These are phyloP conservation scores for Cadophora luteo-olivacea DNA, from an alignment of 2,329 filamentous ascomycete species.

Conservation along the genomic window DNA sequence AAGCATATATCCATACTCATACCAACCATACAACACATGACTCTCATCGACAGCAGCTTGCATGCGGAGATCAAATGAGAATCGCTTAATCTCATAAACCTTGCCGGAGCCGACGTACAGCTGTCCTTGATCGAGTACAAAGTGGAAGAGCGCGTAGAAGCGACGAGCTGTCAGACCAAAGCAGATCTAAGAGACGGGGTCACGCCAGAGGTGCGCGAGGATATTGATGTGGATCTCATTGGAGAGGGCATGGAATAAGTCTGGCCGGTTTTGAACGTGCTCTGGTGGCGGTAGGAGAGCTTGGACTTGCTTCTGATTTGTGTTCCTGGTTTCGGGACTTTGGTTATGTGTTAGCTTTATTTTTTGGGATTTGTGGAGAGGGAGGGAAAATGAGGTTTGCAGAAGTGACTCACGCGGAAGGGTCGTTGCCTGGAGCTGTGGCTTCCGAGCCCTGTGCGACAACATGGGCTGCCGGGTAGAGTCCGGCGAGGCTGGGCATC, in stretches of 20 bases:
- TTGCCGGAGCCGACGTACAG: not conserved
- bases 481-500: conserved; percentile 13
- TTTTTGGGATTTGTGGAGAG: not conserved
- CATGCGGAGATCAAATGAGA: conserved; percentile 5
- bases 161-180: conserved; percentile 1
- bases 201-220: conserved; percentile 18
- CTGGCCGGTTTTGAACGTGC: not conserved
- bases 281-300: not conserved
- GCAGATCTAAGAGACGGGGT: conserved; percentile 27
- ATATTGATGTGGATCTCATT: conserved; percentile 21
- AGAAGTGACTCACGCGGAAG: conserved; percentile 26
- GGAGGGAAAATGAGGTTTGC: conserved; percentile 4
- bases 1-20: conserved; percentile 13
- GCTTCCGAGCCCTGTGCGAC: conserved; percentile 5
- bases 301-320: not conserved
- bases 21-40: conserved; percentile 14
- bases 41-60: conserved; percentile 9
- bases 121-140: not conserved
- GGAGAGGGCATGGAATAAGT: conserved; percentile 11
- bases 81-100: not conserved
- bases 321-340: conserved; percentile 15
- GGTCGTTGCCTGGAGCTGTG: conserved; percentile 23
- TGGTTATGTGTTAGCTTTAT: not conserved
- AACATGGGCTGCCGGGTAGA: not conserved
- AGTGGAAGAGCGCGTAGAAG: conserved; percentile 20